These are phyloP conservation scores for Trametes punicea DNA, from an alignment of 768 basidiomycete genomes.

Conservation along the genomic window DNA sequence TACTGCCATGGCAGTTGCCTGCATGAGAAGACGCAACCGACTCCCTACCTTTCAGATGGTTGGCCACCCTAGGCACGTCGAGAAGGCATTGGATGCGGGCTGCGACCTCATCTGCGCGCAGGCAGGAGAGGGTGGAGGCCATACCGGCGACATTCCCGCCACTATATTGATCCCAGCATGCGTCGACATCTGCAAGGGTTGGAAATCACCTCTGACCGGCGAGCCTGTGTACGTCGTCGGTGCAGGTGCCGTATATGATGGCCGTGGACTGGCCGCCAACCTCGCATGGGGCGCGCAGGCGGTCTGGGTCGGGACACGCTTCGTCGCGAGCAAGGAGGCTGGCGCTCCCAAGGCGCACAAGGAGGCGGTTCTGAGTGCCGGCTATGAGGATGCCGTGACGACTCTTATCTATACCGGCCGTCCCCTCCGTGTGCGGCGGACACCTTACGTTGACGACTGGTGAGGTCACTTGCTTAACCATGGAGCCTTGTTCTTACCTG, in stretches of 20 bases:
- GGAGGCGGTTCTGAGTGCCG: constrained; percentile 64
- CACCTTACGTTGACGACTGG: constrained; percentile 85
- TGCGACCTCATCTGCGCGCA: constrained; percentile 94
- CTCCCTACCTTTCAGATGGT: constrained; percentile 54
- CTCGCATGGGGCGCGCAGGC: constrained; percentile 86
- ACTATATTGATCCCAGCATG: constrained; percentile 89
- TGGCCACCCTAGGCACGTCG: constrained; percentile 89
- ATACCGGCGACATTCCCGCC: constrained; percentile 81
- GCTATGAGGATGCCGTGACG: constrained; percentile 74
- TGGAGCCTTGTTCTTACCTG: not conserved
- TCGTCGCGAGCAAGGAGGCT: constrained; percentile 81
- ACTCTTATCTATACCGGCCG: constrained; percentile 91
- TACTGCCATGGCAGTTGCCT: not conserved
- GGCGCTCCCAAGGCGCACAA: constrained; percentile 84
- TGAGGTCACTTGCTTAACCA: not conserved
- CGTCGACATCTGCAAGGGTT: constrained; percentile 78
- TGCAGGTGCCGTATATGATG: constrained; percentile 90
- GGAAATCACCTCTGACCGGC: constrained; percentile 76
- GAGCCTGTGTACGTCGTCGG: constrained; percentile 85
- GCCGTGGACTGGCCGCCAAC: constrained; percentile 83
- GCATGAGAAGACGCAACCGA: not conserved
- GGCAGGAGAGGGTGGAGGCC: constrained; percentile 81
- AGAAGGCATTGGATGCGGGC: constrained; percentile 77
- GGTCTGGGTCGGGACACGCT: constrained; percentile 68
- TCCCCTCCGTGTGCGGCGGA: constrained; percentile 81